Evolutionary conservation across 257 asterid genomes (phyloP).

Genomic region (Cruciata laevipes): DNA sequence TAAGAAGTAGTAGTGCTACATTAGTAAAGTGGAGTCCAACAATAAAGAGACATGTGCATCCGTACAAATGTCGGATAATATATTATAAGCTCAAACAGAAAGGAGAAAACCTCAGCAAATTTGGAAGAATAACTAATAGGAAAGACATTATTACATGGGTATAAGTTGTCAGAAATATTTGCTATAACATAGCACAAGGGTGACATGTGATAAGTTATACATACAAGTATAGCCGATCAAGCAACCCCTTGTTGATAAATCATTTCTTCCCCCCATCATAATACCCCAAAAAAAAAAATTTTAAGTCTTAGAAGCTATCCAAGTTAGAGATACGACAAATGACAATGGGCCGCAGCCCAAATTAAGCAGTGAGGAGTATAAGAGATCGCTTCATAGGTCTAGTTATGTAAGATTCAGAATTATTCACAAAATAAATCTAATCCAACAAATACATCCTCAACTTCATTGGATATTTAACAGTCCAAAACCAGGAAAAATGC

Average conservation of each 20-base stretch:
- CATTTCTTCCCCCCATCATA: neutral
- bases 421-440: neutral
- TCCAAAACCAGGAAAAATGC: slow-evolving; percentile 6
- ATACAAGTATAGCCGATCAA: neutral
- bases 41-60: neutral
- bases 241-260: neutral
- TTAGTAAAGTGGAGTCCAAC: neutral
- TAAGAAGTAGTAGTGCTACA: neutral
- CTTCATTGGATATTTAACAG: neutral
- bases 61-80: neutral
- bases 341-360: slow-evolving; percentile 1
- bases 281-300: neutral
- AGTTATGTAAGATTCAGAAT: neutral
- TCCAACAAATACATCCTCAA: neutral
- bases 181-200: neutral
- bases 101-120: neutral
- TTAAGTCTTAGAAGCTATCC: neutral
- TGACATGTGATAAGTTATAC: neutral
- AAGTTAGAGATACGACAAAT: neutral
- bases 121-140: neutral
- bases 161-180: neutral
- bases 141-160: neutral
- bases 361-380: neutral
- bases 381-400: neutral
- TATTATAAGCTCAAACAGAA: neutral